These are phyloP conservation scores for Pythium graminicola DNA, from an alignment of 352 stramenopile species.

Conservation along the genomic window DNA sequence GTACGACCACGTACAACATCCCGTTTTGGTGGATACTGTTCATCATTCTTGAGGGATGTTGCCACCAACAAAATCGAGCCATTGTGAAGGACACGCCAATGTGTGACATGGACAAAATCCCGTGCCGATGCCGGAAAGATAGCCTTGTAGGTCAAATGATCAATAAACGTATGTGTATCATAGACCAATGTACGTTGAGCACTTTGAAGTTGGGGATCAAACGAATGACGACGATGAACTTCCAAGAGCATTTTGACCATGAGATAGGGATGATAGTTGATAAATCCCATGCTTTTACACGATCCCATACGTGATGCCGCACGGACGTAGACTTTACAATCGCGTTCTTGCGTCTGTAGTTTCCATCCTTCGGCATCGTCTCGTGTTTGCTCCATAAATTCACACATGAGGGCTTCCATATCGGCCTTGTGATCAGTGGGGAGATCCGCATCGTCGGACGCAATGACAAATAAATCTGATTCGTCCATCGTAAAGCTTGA, in stretches of 20 bases:
- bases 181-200: conserved; percentile 49
- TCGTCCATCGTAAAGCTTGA: conserved; percentile 27
- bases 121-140: conserved; percentile 47
- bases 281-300: conserved; percentile 54
- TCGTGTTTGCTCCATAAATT: conserved; percentile 48
- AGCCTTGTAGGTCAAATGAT: conserved; percentile 63
- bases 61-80: conserved; percentile 49
- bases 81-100: conserved; percentile 63
- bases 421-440: conserved; percentile 32
- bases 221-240: conserved; percentile 34
- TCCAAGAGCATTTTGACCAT: conserved; percentile 59
- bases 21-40: conserved; percentile 29
- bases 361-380: conserved; percentile 54
- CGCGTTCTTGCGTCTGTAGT: conserved; percentile 47
- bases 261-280: conserved; percentile 41
- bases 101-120: conserved; percentile 64
- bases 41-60: conserved; percentile 32
- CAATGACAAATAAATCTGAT: conserved; percentile 27
- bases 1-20: conserved; percentile 45
- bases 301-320: conserved; percentile 33
- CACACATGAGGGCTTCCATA: conserved; percentile 48
- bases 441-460: conserved; percentile 27
- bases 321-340: conserved; percentile 51
- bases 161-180: conserved; percentile 64
- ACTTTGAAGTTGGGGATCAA: conserved; percentile 51